Base-by-base conservation (phyloP, 2,329 filamentous ascomycete genomes). In the Colletotrichum limetticola region DNA sequence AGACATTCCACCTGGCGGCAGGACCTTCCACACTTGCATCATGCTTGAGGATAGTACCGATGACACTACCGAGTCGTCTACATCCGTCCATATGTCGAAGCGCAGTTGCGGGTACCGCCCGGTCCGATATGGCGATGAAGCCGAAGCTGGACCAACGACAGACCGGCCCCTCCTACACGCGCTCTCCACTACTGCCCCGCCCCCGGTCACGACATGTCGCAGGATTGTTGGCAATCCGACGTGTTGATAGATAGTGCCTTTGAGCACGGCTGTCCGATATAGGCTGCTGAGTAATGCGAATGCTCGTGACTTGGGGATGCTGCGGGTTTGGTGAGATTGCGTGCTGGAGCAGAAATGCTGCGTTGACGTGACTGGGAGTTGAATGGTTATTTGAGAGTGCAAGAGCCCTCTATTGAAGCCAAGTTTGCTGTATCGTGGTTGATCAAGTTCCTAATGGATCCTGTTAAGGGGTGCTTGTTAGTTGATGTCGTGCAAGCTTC, bases 161-260 rank as follows among this genome's bases (percentile, higher is more conserved):
- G 12, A 26, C n/a, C 16, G 32, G 11, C 60, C 46, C 46, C 37
- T 60, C 53, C 62, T 19, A 14, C 24, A 35, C 30, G 26, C 19
- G 42, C 42, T 49, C 64, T 62, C 69, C 69, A 71, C 69, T 53
- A 49, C n/a, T 11, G 64, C 35, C 65, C 14, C 42, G 16, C 42
- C 42, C 42, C 42, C 16, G 42, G 24, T 71, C 69, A 68, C 69
- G 69, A 71, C 69, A 71, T 71, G 57, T 71, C 24, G 58, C 69
- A 68, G 57, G 65, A 63, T 68, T 57, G 22, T 71, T 68, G 65
- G 64, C 52, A 71, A 71, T 68, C 37, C 42, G 37, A 49, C 19
- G 42, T 49, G n/a, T 8, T 49, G 42, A 49, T 56, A 26, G 64
- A 58, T 58, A 32, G 53, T 26, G 7, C 19, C 4, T 5, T 19